These are phyloP conservation scores for Penicillium diatomitis DNA, from an alignment of 495 filamentous ascomycete genomes.

Conservation along the genomic window DNA sequence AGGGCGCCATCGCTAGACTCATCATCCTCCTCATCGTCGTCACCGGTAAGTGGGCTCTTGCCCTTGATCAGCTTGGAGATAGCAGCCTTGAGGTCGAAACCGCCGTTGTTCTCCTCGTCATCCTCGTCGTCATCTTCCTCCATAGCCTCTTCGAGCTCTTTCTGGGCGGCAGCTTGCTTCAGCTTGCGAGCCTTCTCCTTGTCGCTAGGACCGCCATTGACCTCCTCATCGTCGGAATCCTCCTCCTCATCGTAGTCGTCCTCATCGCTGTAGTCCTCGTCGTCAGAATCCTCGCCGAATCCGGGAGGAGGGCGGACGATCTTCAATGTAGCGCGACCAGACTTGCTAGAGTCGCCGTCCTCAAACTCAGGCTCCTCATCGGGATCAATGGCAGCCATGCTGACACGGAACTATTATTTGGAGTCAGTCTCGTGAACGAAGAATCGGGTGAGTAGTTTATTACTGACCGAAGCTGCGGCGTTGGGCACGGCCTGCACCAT, in stretches of 20 bases:
- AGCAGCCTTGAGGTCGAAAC: constrained; percentile 51
- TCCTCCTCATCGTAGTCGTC: constrained; percentile 50
- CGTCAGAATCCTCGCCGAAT: constrained; percentile 45
- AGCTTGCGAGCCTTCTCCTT: constrained; percentile 80
- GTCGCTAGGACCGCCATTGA: constrained; percentile 84
- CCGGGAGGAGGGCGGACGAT: constrained; percentile 61
- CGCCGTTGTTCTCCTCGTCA: constrained; percentile 51
- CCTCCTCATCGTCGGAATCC: constrained; percentile 56
- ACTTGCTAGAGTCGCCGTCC: constrained; percentile 48
- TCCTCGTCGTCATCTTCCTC: constrained; percentile 52
- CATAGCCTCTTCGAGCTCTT: constrained; percentile 56
- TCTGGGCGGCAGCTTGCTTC: constrained; percentile 54
- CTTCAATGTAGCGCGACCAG: constrained; percentile 78
- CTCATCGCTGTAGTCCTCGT: constrained; percentile 49
- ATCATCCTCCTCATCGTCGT: constrained; percentile 55
- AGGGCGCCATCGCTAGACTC: constrained; percentile 51
- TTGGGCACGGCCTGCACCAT: constrained; percentile 65
- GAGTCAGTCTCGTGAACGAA: constrained; percentile 2
- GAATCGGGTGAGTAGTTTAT: neutral
- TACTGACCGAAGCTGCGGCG: constrained; percentile 73
- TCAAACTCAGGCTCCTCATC: constrained; percentile 61
- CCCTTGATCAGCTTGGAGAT: constrained; percentile 63
- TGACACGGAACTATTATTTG: constrained; percentile 70
- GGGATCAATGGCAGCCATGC: constrained; percentile 97
- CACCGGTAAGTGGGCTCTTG: constrained; percentile 66